Evolutionary conservation across 495 filamentous ascomycete genomes (phyloP), one percentile per base, ranked within the genome.

Genomic region (Talaromyces trachyspermus): DNA sequence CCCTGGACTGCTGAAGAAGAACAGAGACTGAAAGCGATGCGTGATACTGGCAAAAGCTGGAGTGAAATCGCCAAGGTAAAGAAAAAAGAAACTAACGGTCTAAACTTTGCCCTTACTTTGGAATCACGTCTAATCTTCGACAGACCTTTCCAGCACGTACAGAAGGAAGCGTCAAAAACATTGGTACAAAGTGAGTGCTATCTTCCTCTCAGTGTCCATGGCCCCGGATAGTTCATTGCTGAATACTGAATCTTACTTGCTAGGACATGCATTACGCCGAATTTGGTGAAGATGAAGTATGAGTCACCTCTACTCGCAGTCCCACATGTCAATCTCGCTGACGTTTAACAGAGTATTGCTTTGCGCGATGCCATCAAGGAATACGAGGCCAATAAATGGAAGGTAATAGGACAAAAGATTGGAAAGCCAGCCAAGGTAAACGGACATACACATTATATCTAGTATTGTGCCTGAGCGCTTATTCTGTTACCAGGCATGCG

Each of bases 211-310:
- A 40, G 12, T 6, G 23, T 17, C 29, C n/a, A 42, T 12, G 5
- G 17, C 29, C 24, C 38, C 43, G 3, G 15, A 30, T 44, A 26
- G n/a, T n/a, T n/a, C n/a, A n/a, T n/a, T n/a, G n/a, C n/a, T n/a
- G 20, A 27, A 17, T 24, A 20, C 45, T 48, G 47, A 45, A 2
- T 37, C 59, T 71, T 39, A 75, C 47, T 36, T 42, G 8, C 29
- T 54, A 83, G 89, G 92, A 97, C 58, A 98, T 98, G 92, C 92
- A 98, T 59, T 97, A 98, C 64, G 92, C 92, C 45, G 92, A 98
- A 61, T 98, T 98, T 59, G 92, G 86, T 39, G 92, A 96, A 74
- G 90, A 98, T 57, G 92, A 98, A 79, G 89, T 95, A 77, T 62
- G 68, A 69, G 50, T 44, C 46, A 46, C 47, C 36, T 24, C 41